Evolutionary conservation across 176 grass and related monocot species (phyloP), one percentile per base, ranked within the genome.

Genomic region (Carex kokanica): DNA sequence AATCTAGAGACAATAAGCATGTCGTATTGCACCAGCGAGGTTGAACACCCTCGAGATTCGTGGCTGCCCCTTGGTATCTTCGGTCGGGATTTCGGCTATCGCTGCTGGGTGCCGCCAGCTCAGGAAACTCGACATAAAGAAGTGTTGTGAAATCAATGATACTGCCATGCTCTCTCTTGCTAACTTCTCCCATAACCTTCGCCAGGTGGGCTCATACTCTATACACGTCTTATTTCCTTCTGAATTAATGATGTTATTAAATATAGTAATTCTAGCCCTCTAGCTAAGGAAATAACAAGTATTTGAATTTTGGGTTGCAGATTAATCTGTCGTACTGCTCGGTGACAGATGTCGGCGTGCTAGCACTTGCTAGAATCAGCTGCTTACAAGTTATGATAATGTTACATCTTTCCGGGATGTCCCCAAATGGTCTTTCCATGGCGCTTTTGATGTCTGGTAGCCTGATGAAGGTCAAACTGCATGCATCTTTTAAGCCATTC

Each of bases 311-410:
- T 20, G 0, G 51, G 55, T 87, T 45, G 1, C 92, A 93, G 96
- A 99, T 99, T 90, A 99, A 99, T 84, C 80, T 95, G 64, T 95
- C 96, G 1, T 99, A 95, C 14, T 95, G 87, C 84, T 93, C 89
- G 0, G 85, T 99, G 60, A 95, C 93, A 17, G 91, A 99, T 56
- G 87, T 91, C 8, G 96, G 96, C 0, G 89, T 95, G 64, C 69
- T 95, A 23, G 92, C 93, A 57, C 89, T 98, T 75, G 90, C 89
- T 45, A 93, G 93, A 85, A 90, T 91, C 78, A 90, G 88, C 4
- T 90, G 90, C 38, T 61, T 98, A 53, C 93, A 93, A 85, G 91
- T 86, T 63, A 82, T 98, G 80, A 93, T 88, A 51, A 90, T 98
- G 61, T 21, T 95, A 70, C 92, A 99, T 85, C 85, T 95, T 64